A percentile compares a stretch with the other conserved stretches of the same genome.
Conservation (phyloP, 352 stramenopile species). For the Globisporangium echinulatum region DNA sequence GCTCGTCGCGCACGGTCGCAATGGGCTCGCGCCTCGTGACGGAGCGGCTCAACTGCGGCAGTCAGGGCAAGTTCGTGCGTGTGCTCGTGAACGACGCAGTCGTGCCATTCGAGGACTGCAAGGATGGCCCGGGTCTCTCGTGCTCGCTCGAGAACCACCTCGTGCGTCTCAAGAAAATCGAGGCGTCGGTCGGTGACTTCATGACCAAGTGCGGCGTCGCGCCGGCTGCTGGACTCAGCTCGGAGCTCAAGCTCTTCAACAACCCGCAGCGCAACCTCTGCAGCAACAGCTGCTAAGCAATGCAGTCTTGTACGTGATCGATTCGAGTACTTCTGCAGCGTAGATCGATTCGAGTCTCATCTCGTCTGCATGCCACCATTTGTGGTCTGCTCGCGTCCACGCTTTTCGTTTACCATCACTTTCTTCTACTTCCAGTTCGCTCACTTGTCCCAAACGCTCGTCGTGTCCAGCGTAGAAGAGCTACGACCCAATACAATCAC, state of each 20-base stretch:
- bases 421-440: no score
- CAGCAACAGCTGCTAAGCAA: constrained; percentile 5
- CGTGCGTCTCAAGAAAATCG: constrained; percentile 28
- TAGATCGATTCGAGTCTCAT: no score
- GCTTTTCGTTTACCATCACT: no score
- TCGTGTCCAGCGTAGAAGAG: no score
- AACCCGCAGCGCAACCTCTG: constrained; percentile 39
- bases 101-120: constrained; percentile 32
- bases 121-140: constrained; percentile 39
- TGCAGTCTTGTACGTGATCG: no score
- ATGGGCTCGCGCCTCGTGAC: constrained; percentile 45
- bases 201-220: constrained; percentile 28
- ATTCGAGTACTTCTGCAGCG: no score
- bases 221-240: constrained; percentile 23
- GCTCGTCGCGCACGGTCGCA: constrained; percentile 30
- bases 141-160: constrained; percentile 35
- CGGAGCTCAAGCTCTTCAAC: constrained; percentile 37
- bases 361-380: no score
- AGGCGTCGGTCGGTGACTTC: constrained; percentile 38
- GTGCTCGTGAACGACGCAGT: constrained; percentile 46
- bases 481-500: no score
- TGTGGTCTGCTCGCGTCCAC: no score
- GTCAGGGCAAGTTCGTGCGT: constrained; percentile 31
- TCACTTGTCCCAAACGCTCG: no score
- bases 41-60: constrained; percentile 36